A percentile compares a stretch with the other conserved stretches of the same genome.
Conservation (phyloP, 2,329 filamentous ascomycete genomes). For the Trichoderma sp. region DNA sequence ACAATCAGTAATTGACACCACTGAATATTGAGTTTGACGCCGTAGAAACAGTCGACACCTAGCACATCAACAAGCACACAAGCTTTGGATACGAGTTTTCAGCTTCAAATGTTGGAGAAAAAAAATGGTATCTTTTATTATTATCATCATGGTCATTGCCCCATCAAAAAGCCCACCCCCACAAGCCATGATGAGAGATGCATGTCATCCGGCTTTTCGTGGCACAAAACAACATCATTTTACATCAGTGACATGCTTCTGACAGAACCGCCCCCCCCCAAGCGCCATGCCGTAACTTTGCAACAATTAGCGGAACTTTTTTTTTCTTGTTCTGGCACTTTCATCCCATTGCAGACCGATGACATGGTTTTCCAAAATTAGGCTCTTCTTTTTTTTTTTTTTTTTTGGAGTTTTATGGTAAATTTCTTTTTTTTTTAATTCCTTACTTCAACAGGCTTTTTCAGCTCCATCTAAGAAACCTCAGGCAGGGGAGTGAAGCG, state of each 20-base stretch:
- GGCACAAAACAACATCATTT: background rate
- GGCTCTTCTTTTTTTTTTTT: background rate
- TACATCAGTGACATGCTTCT: background rate
- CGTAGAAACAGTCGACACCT: background rate
- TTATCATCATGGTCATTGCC: conserved; percentile 6
- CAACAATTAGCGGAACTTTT: background rate
- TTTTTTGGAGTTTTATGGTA: background rate
- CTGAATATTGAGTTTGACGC: background rate
- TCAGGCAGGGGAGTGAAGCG: conserved; percentile 67
- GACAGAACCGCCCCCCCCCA: background rate
- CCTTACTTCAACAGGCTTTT: too few species aligned
- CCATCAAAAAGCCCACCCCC: background rate
- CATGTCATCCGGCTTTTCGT: background rate
- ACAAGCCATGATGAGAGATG: background rate
- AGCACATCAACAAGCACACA: background rate
- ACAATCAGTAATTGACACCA: background rate
- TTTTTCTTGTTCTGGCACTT: background rate
- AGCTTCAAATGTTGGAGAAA: background rate
- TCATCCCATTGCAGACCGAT: background rate
- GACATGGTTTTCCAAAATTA: background rate
- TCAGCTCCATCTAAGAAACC: conserved; percentile 35
- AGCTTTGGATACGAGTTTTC: too few species aligned
- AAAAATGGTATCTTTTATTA: conserved; percentile 13
- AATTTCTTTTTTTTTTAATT: background rate
- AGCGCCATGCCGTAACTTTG: conserved; percentile 7